Conservation (phyloP, 2,329 filamentous ascomycete genomes). For the Thielaviopsis euricoi region DNA sequence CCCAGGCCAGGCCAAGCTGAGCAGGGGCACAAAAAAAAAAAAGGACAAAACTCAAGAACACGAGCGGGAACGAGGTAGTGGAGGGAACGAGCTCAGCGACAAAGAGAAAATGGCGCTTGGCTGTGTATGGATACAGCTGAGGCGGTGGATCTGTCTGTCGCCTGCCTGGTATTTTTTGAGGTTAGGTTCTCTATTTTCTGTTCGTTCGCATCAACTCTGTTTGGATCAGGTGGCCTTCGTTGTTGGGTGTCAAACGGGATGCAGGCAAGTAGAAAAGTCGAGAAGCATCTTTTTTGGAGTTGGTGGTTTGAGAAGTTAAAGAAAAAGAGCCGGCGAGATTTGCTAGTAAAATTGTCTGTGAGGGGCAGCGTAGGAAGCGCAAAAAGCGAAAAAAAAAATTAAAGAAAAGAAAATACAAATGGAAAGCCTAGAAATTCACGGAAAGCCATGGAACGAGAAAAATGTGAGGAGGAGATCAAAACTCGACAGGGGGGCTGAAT, state of each 20-base stretch:
- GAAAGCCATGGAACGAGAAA: background rate
- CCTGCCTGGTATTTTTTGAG: too few relatives aligned
- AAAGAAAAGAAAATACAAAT: background rate
- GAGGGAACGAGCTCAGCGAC: background rate
- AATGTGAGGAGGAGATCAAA: constrained; percentile 3
- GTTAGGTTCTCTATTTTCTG: too few relatives aligned
- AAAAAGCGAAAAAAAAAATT: background rate
- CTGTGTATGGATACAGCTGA: too few relatives aligned
- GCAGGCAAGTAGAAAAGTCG: too few relatives aligned
- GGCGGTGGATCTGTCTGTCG: too few relatives aligned
- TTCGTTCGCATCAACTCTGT: too few relatives aligned
- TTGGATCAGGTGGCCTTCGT: too few relatives aligned
- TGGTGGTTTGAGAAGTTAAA: too few relatives aligned
- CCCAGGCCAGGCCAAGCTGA: background rate
- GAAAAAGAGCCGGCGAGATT: background rate
- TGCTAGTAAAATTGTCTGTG: background rate
- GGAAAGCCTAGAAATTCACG: background rate
- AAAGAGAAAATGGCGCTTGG: too few relatives aligned
- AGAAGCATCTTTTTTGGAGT: too few relatives aligned
- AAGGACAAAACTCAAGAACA: background rate
- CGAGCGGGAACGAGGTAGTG: too few relatives aligned
- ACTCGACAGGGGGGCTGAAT: background rate
- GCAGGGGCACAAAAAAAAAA: background rate
- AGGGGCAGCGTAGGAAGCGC: background rate
- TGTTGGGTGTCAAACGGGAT: too few relatives aligned